phyloP scores from a whole-genome alignment of 2,329 filamentous ascomycete species.

The Colletotrichum nymphaeae region DNA sequence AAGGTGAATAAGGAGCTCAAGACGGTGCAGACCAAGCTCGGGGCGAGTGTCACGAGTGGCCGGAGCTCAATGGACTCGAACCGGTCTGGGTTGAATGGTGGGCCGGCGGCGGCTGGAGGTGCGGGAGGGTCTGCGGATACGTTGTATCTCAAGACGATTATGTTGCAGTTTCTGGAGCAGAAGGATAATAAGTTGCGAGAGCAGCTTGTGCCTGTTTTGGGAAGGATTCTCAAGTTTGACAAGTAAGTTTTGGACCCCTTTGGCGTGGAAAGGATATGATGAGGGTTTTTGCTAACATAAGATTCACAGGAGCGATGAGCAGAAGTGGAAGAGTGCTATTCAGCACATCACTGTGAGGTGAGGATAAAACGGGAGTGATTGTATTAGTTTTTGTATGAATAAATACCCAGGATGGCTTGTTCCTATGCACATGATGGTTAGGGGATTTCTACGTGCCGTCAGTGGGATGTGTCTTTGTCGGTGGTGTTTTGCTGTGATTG shows the following conservation, averaged over 20 bases:
- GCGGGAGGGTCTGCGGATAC: constrained; percentile 54
- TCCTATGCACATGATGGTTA: background rate
- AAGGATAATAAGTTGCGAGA: constrained; percentile 81
- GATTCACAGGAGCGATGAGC: constrained; percentile 70
- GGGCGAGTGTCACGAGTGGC: constrained; percentile 44
- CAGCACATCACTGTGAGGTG: constrained; percentile 58
- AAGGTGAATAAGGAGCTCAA: constrained; percentile 79
- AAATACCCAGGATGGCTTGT: constrained; percentile 17
- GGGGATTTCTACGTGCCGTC: background rate
- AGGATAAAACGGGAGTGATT: constrained; percentile 14
- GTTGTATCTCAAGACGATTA: constrained; percentile 82
- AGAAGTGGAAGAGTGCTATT: constrained; percentile 87
- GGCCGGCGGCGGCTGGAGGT: constrained; percentile 35
- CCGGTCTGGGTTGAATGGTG: constrained; percentile 52
- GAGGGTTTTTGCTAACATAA: constrained; percentile 7
- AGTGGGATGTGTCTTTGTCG: background rate
- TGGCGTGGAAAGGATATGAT: too few species aligned
- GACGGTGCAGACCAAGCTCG: constrained; percentile 59
- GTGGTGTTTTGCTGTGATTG: background rate
- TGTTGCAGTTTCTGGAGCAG: constrained; percentile 84
- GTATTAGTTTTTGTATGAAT: constrained; percentile 19
- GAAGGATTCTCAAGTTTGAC: constrained; percentile 81
- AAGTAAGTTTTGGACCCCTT: constrained; percentile 64
- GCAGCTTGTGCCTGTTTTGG: constrained; percentile 82
- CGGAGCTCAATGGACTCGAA: constrained; percentile 59